These are phyloP conservation scores for Pichia sp. DNA, from an alignment of 1,139 yeast genomes.

Conservation along the genomic window DNA sequence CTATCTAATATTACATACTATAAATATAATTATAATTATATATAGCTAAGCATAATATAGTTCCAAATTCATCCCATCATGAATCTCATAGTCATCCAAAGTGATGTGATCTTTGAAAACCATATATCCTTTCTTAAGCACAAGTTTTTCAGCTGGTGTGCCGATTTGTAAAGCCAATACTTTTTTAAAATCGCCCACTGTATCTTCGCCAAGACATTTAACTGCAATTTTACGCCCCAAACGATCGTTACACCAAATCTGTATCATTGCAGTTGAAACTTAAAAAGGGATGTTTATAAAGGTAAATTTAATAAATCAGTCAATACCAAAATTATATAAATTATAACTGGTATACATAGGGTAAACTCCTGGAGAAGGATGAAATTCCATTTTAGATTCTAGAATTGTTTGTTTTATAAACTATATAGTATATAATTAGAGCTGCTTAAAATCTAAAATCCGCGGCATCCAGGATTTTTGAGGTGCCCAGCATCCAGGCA, in stretches of 20 bases:
- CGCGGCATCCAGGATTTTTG: no score
- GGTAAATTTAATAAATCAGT: no score
- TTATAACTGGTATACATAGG: no score
- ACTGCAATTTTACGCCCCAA: slow-evolving; percentile 85
- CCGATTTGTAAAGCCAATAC: slow-evolving; percentile 80
- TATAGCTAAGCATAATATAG: slow-evolving; percentile 53
- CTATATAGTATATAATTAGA: no score
- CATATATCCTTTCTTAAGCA: slow-evolving; percentile 71
- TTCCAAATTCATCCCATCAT: slow-evolving; percentile 83
- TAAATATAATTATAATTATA: no score
- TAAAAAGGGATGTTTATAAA: neutral
- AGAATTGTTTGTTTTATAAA: no score
- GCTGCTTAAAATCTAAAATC: no score
- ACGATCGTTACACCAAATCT: slow-evolving; percentile 50
- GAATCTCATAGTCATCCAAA: slow-evolving; percentile 88
- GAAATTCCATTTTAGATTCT: no score
- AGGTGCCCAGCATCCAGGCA: no score
- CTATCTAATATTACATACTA: no score
- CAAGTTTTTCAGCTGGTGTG: slow-evolving; percentile 59
- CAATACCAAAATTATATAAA: no score
- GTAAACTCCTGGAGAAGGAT: no score
- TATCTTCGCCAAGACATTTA: slow-evolving; percentile 77
- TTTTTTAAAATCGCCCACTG: slow-evolving; percentile 88
- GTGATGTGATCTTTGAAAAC: slow-evolving; percentile 85
- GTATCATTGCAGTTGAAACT: slow-evolving; percentile 34